These are phyloP conservation scores for Pelargonium fulgidum DNA, from an alignment of 441 rosid genomes.

Conservation along the genomic window DNA sequence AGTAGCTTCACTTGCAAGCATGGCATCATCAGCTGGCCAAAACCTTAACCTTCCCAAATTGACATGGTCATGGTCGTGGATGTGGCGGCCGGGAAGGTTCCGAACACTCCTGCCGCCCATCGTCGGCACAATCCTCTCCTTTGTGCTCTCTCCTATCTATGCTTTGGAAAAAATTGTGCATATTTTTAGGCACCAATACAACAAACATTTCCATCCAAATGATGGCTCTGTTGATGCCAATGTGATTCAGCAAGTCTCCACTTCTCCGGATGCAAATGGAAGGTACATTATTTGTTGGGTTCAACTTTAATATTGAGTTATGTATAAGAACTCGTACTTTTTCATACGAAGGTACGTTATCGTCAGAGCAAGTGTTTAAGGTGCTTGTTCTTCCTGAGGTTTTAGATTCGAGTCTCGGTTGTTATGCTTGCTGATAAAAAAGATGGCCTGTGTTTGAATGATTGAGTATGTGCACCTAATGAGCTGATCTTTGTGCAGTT, in stretches of 20 bases:
- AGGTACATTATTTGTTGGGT: too few species aligned
- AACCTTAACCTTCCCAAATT: not conserved
- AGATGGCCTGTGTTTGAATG: too few species aligned
- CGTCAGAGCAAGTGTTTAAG: too few species aligned
- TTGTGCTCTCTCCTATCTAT: not conserved
- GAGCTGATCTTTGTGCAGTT: not conserved
- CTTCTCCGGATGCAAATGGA: too few species aligned
- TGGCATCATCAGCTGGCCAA: not conserved
- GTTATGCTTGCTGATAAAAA: too few species aligned
- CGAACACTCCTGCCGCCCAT: not conserved
- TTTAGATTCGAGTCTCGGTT: too few species aligned
- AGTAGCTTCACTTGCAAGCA: not conserved
- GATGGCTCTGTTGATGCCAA: not conserved
- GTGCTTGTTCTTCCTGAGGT: too few species aligned
- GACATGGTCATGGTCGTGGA: slow-evolving; percentile 1
- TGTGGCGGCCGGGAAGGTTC: not conserved
- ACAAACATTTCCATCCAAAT: not conserved
- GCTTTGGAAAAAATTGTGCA: not conserved
- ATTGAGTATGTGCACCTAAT: not conserved
- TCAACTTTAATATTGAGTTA: too few species aligned
- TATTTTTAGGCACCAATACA: not conserved
- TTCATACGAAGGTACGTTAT: too few species aligned
- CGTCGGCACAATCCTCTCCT: not conserved
- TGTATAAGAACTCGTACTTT: too few species aligned
- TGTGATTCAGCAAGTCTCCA: not conserved